These are phyloP conservation scores for Salix suchowensis DNA, from an alignment of 345 rosid species.

Conservation along the genomic window DNA sequence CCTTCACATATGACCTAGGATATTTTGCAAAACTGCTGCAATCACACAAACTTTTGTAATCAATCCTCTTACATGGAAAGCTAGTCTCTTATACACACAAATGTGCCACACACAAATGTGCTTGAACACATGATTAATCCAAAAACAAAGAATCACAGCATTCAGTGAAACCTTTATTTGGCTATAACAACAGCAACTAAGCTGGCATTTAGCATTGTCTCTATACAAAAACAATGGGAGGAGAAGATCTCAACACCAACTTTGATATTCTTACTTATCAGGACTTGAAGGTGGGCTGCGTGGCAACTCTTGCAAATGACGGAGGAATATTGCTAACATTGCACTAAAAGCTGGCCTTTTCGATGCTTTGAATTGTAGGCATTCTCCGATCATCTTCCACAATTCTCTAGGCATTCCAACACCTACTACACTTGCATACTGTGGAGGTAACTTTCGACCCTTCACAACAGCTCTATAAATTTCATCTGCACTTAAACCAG, in stretches of 20 bases:
- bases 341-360: conserved; percentile 86
- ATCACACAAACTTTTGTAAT: too few relatives aligned
- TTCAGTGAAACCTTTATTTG: too few relatives aligned
- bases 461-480: conserved; percentile 87
- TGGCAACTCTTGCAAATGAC: conserved; percentile 89
- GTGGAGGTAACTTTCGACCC: conserved; percentile 81
- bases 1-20: conserved; percentile 49
- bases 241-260: neutral
- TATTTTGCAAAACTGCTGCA: conserved; percentile 17
- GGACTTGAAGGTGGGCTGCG: conserved; percentile 78
- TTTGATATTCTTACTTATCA: conserved; percentile 55
- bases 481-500: conserved; percentile 85
- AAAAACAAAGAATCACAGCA: too few relatives aligned
- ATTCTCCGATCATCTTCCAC: conserved; percentile 99
- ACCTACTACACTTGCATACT: conserved; percentile 95
- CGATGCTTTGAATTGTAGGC: conserved; percentile 86
- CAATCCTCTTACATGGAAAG: too few relatives aligned
- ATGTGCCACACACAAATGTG: too few relatives aligned
- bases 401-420: conserved; percentile 92
- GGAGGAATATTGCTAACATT: conserved; percentile 85
- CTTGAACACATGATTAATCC: too few relatives aligned
- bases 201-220: too few relatives aligned
- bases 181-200: neutral
- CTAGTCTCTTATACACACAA: too few relatives aligned
- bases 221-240: neutral